These are phyloP conservation scores for Cymodocea nodosa DNA, from an alignment of 116 monocot species.

Conservation along the genomic window DNA sequence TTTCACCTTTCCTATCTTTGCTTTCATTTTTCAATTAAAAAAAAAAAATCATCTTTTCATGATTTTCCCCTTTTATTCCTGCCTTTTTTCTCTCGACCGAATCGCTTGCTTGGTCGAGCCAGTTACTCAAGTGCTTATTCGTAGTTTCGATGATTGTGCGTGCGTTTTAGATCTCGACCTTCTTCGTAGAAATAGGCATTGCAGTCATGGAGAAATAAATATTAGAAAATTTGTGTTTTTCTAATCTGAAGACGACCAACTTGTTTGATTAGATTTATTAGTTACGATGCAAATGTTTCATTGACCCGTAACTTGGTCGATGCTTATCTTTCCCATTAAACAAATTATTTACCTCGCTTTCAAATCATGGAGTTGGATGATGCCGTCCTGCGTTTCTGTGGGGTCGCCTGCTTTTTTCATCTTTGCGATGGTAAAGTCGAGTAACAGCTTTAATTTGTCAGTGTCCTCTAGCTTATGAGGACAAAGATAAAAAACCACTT, in stretches of 20 bases:
- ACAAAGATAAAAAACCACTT: background rate
- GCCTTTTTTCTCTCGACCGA: too few relatives aligned
- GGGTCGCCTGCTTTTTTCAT: constrained; percentile 1
- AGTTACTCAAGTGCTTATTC: too few relatives aligned
- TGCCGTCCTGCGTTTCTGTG: constrained; percentile 11
- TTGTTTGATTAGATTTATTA: background rate
- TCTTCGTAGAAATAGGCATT: too few relatives aligned
- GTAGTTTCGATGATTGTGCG: too few relatives aligned
- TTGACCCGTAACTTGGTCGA: background rate
- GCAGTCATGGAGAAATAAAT: too few relatives aligned
- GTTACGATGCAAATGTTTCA: background rate
- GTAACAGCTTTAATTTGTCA: background rate
- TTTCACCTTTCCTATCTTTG: background rate
- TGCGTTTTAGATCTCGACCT: too few relatives aligned
- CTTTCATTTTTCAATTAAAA: background rate
- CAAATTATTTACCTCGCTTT: background rate
- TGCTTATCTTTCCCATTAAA: constrained; percentile 1
- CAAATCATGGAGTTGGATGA: constrained; percentile 21
- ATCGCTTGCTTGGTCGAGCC: too few relatives aligned
- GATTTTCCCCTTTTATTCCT: background rate
- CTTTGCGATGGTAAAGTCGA: background rate
- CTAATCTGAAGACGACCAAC: background rate
- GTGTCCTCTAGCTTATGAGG: background rate
- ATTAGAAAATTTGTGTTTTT: background rate
- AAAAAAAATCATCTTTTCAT: background rate